Evolutionary conservation across 306 rosid genomes (phyloP).

Genomic region (Cotoneaster glaucophyllus): DNA sequence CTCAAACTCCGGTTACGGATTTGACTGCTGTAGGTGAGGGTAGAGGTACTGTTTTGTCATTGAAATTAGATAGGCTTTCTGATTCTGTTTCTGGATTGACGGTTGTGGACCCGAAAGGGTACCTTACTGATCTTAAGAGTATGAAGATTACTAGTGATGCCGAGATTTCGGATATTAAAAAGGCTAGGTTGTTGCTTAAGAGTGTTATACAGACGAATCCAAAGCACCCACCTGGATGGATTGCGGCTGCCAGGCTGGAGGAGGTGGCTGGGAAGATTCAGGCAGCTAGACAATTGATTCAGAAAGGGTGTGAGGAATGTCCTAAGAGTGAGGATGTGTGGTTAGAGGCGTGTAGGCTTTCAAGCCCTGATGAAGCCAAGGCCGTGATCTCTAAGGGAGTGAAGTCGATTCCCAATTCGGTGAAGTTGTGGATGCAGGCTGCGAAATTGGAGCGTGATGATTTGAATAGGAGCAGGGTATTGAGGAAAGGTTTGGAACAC

Average conservation of each 20-base stretch:
- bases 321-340: constrained; percentile 86
- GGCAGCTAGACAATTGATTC: constrained; percentile 71
- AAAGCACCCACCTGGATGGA: constrained; percentile 79
- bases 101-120: constrained; percentile 70
- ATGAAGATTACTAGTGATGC: constrained; percentile 92
- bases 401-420: constrained; percentile 65
- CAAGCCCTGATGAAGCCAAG: constrained; percentile 80
- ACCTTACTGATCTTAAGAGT: constrained; percentile 69
- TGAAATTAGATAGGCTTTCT: constrained; percentile 66
- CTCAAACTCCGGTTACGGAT: constrained; percentile 86
- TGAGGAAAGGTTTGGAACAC: constrained; percentile 80
- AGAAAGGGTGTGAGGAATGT: constrained; percentile 86
- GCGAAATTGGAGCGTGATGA: constrained; percentile 66
- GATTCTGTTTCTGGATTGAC: constrained; percentile 80
- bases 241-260: constrained; percentile 77
- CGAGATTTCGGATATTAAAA: constrained; percentile 77
- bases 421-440: constrained; percentile 74
- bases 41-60: constrained; percentile 73
- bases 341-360: constrained; percentile 85
- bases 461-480: constrained; percentile 55
- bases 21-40: constrained; percentile 88
- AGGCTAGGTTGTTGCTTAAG: constrained; percentile 74
- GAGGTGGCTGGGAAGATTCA: constrained; percentile 77
- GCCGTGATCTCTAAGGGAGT: constrained; percentile 72
- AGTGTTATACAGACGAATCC: constrained; percentile 88